phyloP scores from a whole-genome alignment of 805 yeast genomes.

The Brettanomyces anomalus region DNA sequence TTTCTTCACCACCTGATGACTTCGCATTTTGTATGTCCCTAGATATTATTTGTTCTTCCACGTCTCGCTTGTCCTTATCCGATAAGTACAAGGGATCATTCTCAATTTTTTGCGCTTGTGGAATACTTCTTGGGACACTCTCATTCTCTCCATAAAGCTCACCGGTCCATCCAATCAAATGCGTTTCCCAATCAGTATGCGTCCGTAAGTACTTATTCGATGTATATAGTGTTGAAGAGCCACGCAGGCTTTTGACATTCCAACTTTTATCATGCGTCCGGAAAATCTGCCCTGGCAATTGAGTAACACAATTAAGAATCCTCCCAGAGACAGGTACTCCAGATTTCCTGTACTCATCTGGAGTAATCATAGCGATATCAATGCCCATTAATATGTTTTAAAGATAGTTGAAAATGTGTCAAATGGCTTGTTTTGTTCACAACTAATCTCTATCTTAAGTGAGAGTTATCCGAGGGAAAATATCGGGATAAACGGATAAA shows the following conservation, averaged over 20 bases:
- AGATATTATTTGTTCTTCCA: slow-evolving; percentile 37
- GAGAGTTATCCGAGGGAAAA: too few species aligned
- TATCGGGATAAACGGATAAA: too few species aligned
- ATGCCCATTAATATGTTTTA: not conserved
- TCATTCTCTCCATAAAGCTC: slow-evolving; percentile 42
- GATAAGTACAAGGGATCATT: slow-evolving; percentile 57
- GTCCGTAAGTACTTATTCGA: slow-evolving; percentile 56
- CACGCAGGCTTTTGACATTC: slow-evolving; percentile 60
- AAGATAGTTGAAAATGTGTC: not conserved
- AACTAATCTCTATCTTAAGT: too few species aligned
- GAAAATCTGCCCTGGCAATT: slow-evolving; percentile 54
- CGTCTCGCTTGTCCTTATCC: slow-evolving; percentile 41
- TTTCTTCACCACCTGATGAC: slow-evolving; percentile 24
- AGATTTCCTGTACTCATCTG: slow-evolving; percentile 13
- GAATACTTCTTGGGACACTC: slow-evolving; percentile 18
- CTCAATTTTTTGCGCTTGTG: slow-evolving; percentile 22
- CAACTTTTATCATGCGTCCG: slow-evolving; percentile 34
- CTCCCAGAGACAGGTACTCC: slow-evolving; percentile 50
- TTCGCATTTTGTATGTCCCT: not conserved
- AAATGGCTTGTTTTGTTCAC: too few species aligned
- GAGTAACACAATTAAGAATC: slow-evolving; percentile 57
- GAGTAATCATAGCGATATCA: not conserved
- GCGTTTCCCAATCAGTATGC: slow-evolving; percentile 77
- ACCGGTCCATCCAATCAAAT: slow-evolving; percentile 93
- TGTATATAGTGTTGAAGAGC: slow-evolving; percentile 78